Evolutionary conservation across 1,284 basidiomycete species (phyloP), one percentile per base, ranked within the genome.

Genomic region (Fomitopsis schrenkii): DNA sequence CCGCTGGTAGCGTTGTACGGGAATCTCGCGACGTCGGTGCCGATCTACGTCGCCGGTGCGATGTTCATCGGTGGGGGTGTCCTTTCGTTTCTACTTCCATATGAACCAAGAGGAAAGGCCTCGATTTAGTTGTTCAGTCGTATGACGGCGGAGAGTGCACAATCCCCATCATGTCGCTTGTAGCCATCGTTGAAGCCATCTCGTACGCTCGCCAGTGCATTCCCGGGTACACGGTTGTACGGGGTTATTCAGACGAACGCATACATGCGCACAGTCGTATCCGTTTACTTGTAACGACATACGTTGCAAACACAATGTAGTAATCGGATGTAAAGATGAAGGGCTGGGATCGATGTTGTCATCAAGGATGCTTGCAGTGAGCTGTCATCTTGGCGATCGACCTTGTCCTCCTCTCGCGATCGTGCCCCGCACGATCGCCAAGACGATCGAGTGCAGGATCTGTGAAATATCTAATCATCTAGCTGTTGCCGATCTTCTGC

Each of bases 21-120:
- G 28, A 78, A 87, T 63, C 70, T 89, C 30, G 74, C 76, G 22
- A 87, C 86, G 1, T 74, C 85, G 0, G 84, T 84, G 2, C 91
- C 91, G 9, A 88, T 93, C 35, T 93, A 85, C 70, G 82, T 91
- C 38, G 80, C 86, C 2, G 90, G 85, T 8, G 83, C 80, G 15
- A 74, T 92, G 61, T 86, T 91, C 69, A 72, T 93, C 33, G 75
- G 79, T 2, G 79, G 86, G 0, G 86, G 88, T 0, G 61, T 81
- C 15, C 70, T 92, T 36, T 83, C 87, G 38, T 68, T 91, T 54
- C 67, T 91, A 30, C 72, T 93, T 15, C 90, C 91, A 0, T 89
- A 85, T 68, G 88, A 91, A 67, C 85, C 88, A 14, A 76, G 84
- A 38, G 89, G 88, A 2, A 87, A 82, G 67, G 83, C 87, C 1